Conservation (phyloP, 1,139 yeast species). For the Citeromyces siamensis region DNA sequence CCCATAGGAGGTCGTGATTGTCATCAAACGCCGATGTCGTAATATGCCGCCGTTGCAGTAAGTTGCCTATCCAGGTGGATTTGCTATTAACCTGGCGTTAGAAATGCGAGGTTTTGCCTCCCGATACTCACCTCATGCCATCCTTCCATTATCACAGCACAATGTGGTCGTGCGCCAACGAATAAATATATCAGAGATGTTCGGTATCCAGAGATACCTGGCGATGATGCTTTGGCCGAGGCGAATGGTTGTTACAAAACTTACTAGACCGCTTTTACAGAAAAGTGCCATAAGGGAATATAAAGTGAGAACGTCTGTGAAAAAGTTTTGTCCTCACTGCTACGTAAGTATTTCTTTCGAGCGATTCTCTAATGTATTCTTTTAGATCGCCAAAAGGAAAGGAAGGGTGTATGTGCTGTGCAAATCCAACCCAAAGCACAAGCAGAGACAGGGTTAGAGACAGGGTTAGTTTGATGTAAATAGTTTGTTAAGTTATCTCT, state of each 20-base stretch:
- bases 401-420: constrained; percentile 91
- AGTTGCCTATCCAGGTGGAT: too few relatives aligned
- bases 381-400: constrained; percentile 71
- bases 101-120: too few relatives aligned
- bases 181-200: background rate
- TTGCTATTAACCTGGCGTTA: too few relatives aligned
- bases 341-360: constrained; percentile 27
- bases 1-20: constrained; percentile 68
- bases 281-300: constrained; percentile 30
- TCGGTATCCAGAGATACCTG: constrained; percentile 1
- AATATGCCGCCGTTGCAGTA: constrained; percentile 15
- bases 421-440: constrained; percentile 86
- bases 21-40: constrained; percentile 52
- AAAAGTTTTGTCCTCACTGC: constrained; percentile 86
- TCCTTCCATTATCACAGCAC: constrained; percentile 4
- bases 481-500: constrained; percentile 1
- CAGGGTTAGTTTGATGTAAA: too few relatives aligned
- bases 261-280: background rate
- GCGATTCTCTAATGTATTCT: background rate
- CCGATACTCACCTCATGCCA: constrained; percentile 5
- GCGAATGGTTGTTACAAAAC: too few relatives aligned
- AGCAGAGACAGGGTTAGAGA: constrained; percentile 96
- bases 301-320: constrained; percentile 73
- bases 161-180: background rate
- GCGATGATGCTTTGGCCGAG: too few relatives aligned